These are phyloP conservation scores for Hypoxylon crocopeplum DNA, from an alignment of 495 filamentous ascomycete genomes.

Conservation along the genomic window DNA sequence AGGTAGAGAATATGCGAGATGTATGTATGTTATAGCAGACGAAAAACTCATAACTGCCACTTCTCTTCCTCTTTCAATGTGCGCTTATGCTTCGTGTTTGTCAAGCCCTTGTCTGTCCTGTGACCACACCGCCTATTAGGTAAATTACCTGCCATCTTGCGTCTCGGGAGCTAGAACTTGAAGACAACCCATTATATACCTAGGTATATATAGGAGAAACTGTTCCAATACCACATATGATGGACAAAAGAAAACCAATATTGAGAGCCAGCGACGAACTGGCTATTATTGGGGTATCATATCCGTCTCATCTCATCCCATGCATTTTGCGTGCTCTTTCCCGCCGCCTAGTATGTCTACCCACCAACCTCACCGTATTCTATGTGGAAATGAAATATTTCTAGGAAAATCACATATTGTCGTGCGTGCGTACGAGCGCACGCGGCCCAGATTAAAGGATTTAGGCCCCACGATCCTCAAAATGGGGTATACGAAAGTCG, in stretches of 20 bases:
- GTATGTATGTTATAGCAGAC: no score
- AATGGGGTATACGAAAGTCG: no score
- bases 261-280: conserved; percentile 4
- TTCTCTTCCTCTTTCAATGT: no score
- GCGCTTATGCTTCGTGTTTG: no score
- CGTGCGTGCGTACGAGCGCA: neutral
- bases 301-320: conserved; percentile 20
- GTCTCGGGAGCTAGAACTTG: no score
- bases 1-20: no score
- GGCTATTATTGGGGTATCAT: conserved; percentile 27
- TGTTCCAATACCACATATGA: neutral
- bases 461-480: neutral
- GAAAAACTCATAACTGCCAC: no score
- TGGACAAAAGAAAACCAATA: conserved; percentile 10
- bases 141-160: no score
- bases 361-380: neutral
- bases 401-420: neutral
- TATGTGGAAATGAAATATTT: neutral
- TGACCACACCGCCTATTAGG: no score
- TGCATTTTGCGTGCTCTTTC: conserved; percentile 6
- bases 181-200: no score
- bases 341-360: neutral
- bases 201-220: no score
- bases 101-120: no score
- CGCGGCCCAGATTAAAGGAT: neutral